Evolutionary conservation across 805 yeast genomes (phyloP), one percentile per base, ranked within the genome.

Genomic region (Saccharomycopsis sp.): DNA sequence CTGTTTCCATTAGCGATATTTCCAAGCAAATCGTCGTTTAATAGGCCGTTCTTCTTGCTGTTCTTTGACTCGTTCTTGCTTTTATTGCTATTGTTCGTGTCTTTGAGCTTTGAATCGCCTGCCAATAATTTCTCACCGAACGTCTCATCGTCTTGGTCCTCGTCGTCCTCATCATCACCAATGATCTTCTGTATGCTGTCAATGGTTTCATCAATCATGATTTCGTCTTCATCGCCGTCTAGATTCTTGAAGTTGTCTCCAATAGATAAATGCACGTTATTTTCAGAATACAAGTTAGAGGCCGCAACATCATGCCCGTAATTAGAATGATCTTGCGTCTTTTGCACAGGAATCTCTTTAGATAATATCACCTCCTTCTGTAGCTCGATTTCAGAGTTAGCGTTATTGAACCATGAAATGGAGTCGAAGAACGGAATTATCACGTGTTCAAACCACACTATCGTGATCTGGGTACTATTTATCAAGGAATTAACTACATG

Each of bases 381-480:
- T 23, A 60, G 47, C 20, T 23, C 49, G 19, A 65, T 56, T 17
- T 44, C 38, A 24, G 47, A 50, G n/a, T 50, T 34, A 22, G 19
- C 34, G 60, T 78, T 81, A 38, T 84, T 84, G 38, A 68, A 67
- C 84, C 89, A 81, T 56, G 72, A 72, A n/a, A 81, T 59, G 14
- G 76, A 73, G 55, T 83, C 87, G 66, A 85, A 84, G 58, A 74
- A 75, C 24, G 88, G 83, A 44, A 81, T 71, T 35, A 76, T 76
- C 2, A 83, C 81, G 62, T 78, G 79, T 68, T 86, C 90, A 52
- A 84, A 69, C 89, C 91, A 87, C 2, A 84, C 68, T 25, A 82
- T 63, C 3, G 74, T 69, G 19, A 86, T 56, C 19, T 67, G 63
- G 29, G 74, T 73, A 38, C 65, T 58, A 8, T 69, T 66, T 2